Conservation (phyloP, 805 yeast species). For the Candida chauliodis region DNA sequence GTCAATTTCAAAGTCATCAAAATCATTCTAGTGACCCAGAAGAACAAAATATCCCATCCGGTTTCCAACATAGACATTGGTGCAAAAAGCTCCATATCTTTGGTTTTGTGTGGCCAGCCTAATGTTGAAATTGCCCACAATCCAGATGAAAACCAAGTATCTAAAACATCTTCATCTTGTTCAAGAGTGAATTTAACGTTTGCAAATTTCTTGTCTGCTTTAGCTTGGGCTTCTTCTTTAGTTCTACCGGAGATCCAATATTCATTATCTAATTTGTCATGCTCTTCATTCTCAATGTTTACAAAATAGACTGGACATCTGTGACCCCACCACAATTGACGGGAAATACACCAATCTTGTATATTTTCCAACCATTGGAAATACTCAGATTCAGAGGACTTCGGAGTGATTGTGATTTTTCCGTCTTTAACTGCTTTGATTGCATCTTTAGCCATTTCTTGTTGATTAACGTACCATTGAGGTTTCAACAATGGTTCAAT, state of each 20-base stretch:
- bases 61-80: slow-evolving; percentile 96
- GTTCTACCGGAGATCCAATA: slow-evolving; percentile 92
- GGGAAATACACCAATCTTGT: slow-evolving; percentile 99
- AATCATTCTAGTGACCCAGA: slow-evolving; percentile 98
- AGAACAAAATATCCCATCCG: slow-evolving; percentile 98
- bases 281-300: slow-evolving; percentile 69
- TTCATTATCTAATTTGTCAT: slow-evolving; percentile 57
- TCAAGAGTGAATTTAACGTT: slow-evolving; percentile 66
- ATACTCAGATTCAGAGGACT: slow-evolving; percentile 87
- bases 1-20: slow-evolving; percentile 86
- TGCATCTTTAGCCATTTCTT: slow-evolving; percentile 83
- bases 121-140: slow-evolving; percentile 96
- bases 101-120: slow-evolving; percentile 87
- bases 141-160: slow-evolving; percentile 98
- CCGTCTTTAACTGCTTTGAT: slow-evolving; percentile 82
- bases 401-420: slow-evolving; percentile 76
- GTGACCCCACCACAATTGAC: slow-evolving; percentile 94
- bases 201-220: slow-evolving; percentile 75
- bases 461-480: slow-evolving; percentile 98
- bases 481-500: slow-evolving; percentile 97
- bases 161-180: slow-evolving; percentile 97
- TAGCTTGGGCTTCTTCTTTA: slow-evolving; percentile 76
- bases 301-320: slow-evolving; percentile 95
- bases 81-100: slow-evolving; percentile 72
- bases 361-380: slow-evolving; percentile 93